Conservation (phyloP, 2,329 filamentous ascomycete species). For the Colletotrichum australisinense region DNA sequence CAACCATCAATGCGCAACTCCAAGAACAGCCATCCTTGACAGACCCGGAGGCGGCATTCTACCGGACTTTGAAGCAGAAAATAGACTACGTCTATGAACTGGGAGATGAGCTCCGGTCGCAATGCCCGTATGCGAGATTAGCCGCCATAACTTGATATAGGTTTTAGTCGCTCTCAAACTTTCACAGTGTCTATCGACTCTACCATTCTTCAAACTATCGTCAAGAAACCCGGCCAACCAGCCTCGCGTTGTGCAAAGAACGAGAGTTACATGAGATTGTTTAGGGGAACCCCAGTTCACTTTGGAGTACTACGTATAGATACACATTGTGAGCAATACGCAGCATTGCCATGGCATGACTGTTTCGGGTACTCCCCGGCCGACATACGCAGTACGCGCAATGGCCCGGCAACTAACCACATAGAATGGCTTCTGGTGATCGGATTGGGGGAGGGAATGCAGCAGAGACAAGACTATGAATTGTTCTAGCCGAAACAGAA, state of each 20-base stretch:
- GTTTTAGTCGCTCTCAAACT: not conserved
- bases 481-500: slow-evolving; percentile 33
- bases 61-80: not conserved
- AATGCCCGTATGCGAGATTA: slow-evolving; percentile 26
- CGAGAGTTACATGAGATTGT: not conserved
- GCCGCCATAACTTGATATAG: slow-evolving; percentile 2
- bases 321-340: not conserved
- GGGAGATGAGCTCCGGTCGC: slow-evolving; percentile 24
- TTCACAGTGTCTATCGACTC: not conserved
- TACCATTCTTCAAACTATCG: not conserved
- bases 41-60: not conserved
- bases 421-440: not conserved
- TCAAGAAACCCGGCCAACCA: not conserved
- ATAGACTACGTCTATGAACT: not conserved
- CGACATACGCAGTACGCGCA: not conserved
- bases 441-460: slow-evolving; percentile 2
- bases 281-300: not conserved
- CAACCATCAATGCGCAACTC: slow-evolving; percentile 8
- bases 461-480: slow-evolving; percentile 7
- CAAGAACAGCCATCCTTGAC: not conserved
- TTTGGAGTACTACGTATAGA: not conserved
- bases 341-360: not conserved
- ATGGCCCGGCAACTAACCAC: slow-evolving; percentile 8
- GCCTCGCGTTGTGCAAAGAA: not conserved
- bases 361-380: not conserved